Evolutionary conservation across 2,329 filamentous ascomycete species (phyloP).

Genomic region (Penicillium psychrosexuale): DNA sequence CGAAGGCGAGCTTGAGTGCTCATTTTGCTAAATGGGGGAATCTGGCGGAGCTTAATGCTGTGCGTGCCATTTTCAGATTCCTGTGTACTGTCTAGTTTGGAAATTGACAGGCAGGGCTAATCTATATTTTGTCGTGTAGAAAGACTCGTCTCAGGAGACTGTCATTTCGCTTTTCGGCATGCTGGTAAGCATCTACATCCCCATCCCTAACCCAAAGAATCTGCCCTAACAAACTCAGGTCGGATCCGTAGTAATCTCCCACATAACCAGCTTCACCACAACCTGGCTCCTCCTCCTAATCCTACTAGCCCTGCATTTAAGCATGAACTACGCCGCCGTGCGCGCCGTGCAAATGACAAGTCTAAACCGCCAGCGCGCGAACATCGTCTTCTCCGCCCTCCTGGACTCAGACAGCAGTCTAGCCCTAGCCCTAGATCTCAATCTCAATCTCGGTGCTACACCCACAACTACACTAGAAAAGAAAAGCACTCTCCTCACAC

Average conservation of each 20-base stretch:
- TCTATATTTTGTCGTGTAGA: conserved; percentile 36
- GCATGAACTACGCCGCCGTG: conserved; percentile 83
- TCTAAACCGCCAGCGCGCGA: conserved; percentile 82
- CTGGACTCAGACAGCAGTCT: conserved; percentile 33
- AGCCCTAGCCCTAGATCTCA: conserved; percentile 4
- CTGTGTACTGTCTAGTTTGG: neutral
- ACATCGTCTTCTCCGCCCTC: conserved; percentile 66
- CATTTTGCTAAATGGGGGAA: conserved; percentile 89
- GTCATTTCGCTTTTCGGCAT: conserved; percentile 86
- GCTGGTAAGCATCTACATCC: conserved; percentile 51
- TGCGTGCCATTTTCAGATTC: conserved; percentile 36
- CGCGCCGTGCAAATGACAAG: conserved; percentile 77
- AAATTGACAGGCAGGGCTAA: neutral
- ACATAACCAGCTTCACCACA: conserved; percentile 65
- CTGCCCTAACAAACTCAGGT: conserved; percentile 40
- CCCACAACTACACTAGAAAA: neutral
- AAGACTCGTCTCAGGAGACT: conserved; percentile 94
- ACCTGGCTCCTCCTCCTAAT: conserved; percentile 72
- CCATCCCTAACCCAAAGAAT: neutral
- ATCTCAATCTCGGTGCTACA: neutral
- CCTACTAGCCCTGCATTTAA: conserved; percentile 72
- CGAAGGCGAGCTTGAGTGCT: conserved; percentile 84
- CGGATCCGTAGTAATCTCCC: conserved; percentile 76
- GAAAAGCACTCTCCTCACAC: conserved; percentile 43
- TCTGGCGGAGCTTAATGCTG: conserved; percentile 85